These are phyloP conservation scores for Medicago ruthenica DNA, from an alignment of 306 rosid genomes.

Conservation along the genomic window DNA sequence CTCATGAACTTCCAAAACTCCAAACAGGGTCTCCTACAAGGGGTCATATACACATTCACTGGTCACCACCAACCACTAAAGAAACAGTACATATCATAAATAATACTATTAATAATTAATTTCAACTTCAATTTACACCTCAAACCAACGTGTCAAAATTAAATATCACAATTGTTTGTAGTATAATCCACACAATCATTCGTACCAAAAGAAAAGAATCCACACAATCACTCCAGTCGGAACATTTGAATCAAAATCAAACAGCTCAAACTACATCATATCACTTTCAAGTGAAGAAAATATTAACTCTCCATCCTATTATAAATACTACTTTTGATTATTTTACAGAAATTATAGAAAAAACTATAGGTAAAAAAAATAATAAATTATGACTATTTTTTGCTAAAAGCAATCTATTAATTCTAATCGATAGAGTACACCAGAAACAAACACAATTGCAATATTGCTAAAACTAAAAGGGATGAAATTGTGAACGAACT, in stretches of 20 bases:
- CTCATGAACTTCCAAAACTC: slow-evolving; percentile 39
- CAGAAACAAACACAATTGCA: too few relatives aligned
- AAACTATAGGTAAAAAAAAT: too few relatives aligned
- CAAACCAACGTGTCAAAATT: slow-evolving; percentile 36
- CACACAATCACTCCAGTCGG: background rate
- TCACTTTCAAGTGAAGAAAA: too few relatives aligned
- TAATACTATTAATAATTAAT: background rate
- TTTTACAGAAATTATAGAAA: too few relatives aligned
- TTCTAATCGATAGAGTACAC: too few relatives aligned
- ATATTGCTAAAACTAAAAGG: too few relatives aligned
- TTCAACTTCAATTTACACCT: background rate
- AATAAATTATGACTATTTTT: too few relatives aligned
- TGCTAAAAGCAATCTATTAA: too few relatives aligned
- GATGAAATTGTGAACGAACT: too few relatives aligned
- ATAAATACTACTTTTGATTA: too few relatives aligned
- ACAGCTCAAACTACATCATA: background rate
- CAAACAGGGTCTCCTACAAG: slow-evolving; percentile 23
- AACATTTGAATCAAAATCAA: background rate
- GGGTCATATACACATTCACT: slow-evolving; percentile 2
- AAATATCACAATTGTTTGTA: background rate
- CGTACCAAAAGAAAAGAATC: background rate
- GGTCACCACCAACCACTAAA: slow-evolving; percentile 5
- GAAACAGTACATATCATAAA: background rate
- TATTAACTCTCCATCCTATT: too few relatives aligned
- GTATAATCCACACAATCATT: background rate